Base-by-base conservation (phyloP, 1,139 yeast genomes). In the Suhomyces chickasaworum region DNA sequence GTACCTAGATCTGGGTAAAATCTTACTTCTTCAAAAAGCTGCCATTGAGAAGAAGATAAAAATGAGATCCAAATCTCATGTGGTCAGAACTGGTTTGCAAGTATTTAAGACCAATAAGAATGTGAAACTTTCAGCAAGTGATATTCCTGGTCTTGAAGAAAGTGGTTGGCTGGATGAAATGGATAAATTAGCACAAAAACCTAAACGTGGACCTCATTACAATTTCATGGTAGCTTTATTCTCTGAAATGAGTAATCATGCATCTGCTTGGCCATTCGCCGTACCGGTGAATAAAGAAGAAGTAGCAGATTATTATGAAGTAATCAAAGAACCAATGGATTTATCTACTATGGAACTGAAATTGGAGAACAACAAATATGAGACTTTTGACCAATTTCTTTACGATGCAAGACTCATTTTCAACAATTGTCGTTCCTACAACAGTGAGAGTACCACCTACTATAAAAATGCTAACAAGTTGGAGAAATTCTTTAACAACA, bases 281-380 rank as follows among this genome's bases (percentile, higher is more conserved):
- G 86, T 83, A 47, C 97, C 99, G 0, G 99, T 95, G 13, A 89
- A 86, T 64, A 83, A 82, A 59, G 96, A 89, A 41, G 99, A 95
- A 60, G 99, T 95, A 13, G 90, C 96, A 0, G 99, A 95, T 65
- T 95, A 95, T 63, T 93, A 93, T 63, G 96, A 89, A 56, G 95
- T 93, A 25, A 93, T 93, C 53, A 90, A 91, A 61, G 98, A 93
- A 63, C 99, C 99, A n/a, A 95, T 95, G 99, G 99, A 95, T 64
- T 71, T 93, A 47, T 83, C 95, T 22, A 90, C 98, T 0, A 93
- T 95, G 97, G 99, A 93, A 61, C 85, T 80, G 61, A 89, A 91
- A 61, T 75, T 95, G 37, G 99, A 93, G 54, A 89, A 88, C 58
- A 97, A 93, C 67, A 87, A 87, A 55, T 95, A 95, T 65, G 89